Base-by-base conservation (phyloP, 179 eudicot genomes). In the Silene noctiflora region DNA sequence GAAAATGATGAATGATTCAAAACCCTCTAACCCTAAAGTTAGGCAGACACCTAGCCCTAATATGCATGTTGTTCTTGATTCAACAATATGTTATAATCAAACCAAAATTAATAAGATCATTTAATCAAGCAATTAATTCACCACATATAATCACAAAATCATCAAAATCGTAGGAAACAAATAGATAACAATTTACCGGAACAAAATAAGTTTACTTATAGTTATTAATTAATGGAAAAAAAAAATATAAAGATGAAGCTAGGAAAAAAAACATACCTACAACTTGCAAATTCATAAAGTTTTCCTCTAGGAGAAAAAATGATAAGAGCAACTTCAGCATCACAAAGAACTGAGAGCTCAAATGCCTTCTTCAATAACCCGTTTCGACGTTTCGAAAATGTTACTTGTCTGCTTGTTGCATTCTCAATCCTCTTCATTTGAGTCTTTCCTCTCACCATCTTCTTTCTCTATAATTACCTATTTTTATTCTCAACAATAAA, bases 331-430 rank as follows among this genome's bases (percentile, higher is more conserved):
- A 90, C 92, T 77, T 88, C 87, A 74, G 95, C 95, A 76, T 90
- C 95, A 72, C 95, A 90, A 4, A 90, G 90, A 53, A 90, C 90
- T 2, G 95, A 90, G n/a, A 90, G 90, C 82, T 88, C 95, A 67
- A 85, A 88, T 14, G 95, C 95, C 81, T 90, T 90, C 81, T 90
- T 90, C 46, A 90, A 78, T 65, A 90, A 79, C 13, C 91, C 91
- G 74, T 87, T 88, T 75, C 90, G 75, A 21, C 95, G 78, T 71
- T 90, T 90, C 19, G 95, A 88, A 78, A 90, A 90, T 67, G 96
- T 90, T 20, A 90, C 96, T 86, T 90, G 96, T 78, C 96, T 83
- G 81, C 96, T 90, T 4, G 91, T 90, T 24, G 89, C 90, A 80
- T 90, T 90, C 72, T 90, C 96, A 77, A 90, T 88, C 63, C 92